Percentiles rank a stretch among this genome's conserved stretches.
These are phyloP conservation scores for Penicillium sp. DNA, from an alignment of 2,329 filamentous ascomycete genomes.

Conservation along the genomic window DNA sequence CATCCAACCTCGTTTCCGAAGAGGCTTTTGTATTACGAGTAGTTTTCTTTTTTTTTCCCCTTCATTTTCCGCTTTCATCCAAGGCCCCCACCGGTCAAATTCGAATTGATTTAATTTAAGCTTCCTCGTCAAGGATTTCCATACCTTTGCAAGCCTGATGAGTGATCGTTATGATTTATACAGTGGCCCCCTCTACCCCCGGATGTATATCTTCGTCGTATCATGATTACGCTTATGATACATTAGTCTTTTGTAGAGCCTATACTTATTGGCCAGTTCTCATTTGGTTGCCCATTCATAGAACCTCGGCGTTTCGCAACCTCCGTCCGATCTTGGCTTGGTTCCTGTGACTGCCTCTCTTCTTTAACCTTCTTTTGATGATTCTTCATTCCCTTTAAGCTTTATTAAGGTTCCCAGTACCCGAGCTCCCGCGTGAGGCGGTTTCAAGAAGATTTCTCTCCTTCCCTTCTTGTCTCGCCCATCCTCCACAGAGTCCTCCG, in stretches of 20 bases:
- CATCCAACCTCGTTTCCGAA: slow-evolving; percentile 23
- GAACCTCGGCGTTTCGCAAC: slow-evolving; percentile 30
- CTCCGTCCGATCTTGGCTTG: slow-evolving; percentile 24
- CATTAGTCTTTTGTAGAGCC: neutral
- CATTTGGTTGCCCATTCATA: slow-evolving; percentile 16
- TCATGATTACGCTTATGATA: neutral
- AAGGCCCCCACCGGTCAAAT: neutral
- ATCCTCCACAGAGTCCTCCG: neutral
- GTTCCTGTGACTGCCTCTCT: slow-evolving; percentile 21
- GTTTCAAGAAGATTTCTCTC: slow-evolving; percentile 1
- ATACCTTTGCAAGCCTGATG: neutral
- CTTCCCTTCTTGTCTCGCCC: slow-evolving; percentile 6
- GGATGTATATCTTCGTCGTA: neutral
- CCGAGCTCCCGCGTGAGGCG: neutral
- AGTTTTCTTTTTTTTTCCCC: slow-evolving; percentile 5
- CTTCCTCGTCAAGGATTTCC: neutral
- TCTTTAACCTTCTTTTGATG: slow-evolving; percentile 35
- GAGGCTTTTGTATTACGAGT: slow-evolving; percentile 15
- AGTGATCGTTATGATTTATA: neutral
- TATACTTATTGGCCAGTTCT: neutral
- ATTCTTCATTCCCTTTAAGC: slow-evolving; percentile 14
- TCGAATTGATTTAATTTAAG: neutral
- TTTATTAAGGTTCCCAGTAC: slow-evolving; percentile 13
- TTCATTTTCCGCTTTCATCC: slow-evolving; percentile 1
- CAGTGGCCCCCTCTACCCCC: neutral